phyloP scores from a whole-genome alignment of 2,329 filamentous ascomycete genomes.

The Monosporascus sp. region DNA sequence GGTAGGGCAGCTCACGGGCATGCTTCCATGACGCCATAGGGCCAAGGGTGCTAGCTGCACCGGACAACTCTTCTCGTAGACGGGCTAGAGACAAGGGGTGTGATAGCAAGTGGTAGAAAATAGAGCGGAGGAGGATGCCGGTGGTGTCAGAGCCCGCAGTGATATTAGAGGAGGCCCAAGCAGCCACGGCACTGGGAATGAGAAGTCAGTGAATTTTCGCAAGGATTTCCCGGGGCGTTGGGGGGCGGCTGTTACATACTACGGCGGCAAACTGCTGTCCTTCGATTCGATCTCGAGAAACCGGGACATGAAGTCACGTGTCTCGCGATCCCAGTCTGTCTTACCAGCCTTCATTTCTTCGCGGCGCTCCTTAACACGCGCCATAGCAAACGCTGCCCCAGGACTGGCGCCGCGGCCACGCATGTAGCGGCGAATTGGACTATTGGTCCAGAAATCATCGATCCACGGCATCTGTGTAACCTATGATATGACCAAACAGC shows the following conservation, averaged over 20 bases:
- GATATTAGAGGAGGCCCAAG: slow-evolving; percentile 27
- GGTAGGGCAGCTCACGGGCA: slow-evolving; percentile 42
- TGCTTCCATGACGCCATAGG: slow-evolving; percentile 5
- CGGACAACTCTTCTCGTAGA: slow-evolving; percentile 5
- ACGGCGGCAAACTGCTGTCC: slow-evolving; percentile 4
- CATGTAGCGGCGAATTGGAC: slow-evolving; percentile 2
- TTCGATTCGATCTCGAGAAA: slow-evolving; percentile 5
- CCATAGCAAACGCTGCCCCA: slow-evolving; percentile 1
- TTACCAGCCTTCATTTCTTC: background rate
- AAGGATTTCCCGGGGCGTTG: too few relatives aligned
- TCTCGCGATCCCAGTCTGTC: background rate
- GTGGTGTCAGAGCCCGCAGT: slow-evolving; percentile 10
- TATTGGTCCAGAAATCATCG: slow-evolving; percentile 5
- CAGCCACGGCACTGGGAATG: slow-evolving; percentile 17
- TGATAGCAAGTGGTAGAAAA: slow-evolving; percentile 7
- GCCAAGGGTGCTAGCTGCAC: slow-evolving; percentile 3
- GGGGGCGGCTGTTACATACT: slow-evolving; percentile 7
- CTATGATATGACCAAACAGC: background rate
- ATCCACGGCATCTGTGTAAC: slow-evolving; percentile 7
- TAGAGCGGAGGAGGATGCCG: slow-evolving; percentile 6
- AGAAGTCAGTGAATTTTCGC: background rate
- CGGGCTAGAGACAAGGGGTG: slow-evolving; percentile 1
- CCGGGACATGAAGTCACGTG: slow-evolving; percentile 10
- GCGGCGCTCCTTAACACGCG: slow-evolving; percentile 1
- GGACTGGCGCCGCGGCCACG: background rate